Evolutionary conservation across 805 yeast genomes (phyloP).

Genomic region (Yamadazyma phyllophila): DNA sequence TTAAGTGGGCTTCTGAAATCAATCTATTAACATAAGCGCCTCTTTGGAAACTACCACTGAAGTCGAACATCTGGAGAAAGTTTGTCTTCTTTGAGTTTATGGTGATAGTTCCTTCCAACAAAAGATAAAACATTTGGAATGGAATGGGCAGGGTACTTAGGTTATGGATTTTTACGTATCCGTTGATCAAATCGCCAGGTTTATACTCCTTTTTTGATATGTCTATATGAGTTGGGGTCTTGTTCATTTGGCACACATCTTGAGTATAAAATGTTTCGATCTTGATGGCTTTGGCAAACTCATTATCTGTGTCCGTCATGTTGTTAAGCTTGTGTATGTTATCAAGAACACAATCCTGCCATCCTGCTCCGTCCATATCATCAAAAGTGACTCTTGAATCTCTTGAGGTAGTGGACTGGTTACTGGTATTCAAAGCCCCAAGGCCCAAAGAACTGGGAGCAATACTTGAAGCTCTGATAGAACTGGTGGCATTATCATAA

Average conservation of each 20-base stretch:
- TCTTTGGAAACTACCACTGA: slow-evolving; percentile 50
- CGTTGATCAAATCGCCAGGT: slow-evolving; percentile 67
- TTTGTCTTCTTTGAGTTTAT: slow-evolving; percentile 15
- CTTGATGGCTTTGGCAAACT: slow-evolving; percentile 23
- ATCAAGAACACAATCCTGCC: slow-evolving; percentile 40
- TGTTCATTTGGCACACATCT: slow-evolving; percentile 29
- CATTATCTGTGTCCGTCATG: slow-evolving; percentile 28
- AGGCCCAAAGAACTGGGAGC: background rate
- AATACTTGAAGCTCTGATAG: background rate
- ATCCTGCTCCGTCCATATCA: slow-evolving; percentile 20
- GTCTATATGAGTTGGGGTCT: slow-evolving; percentile 27
- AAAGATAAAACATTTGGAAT: slow-evolving; percentile 61
- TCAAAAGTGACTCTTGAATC: slow-evolving; percentile 24
- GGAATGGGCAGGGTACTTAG: slow-evolving; percentile 39
- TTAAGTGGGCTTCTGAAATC: slow-evolving; percentile 20
- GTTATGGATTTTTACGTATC: slow-evolving; percentile 49
- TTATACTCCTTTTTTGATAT: slow-evolving; percentile 48
- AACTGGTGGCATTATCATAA: background rate
- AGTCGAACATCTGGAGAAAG: slow-evolving; percentile 50
- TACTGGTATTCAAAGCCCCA: background rate
- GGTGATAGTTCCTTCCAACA: slow-evolving; percentile 49
- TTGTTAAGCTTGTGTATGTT: slow-evolving; percentile 34
- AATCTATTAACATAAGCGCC: slow-evolving; percentile 29
- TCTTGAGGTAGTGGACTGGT: background rate
- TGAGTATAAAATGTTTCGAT: slow-evolving; percentile 32